Percentiles rank a stretch among this genome's conserved stretches.
These are phyloP conservation scores for Amoebophrya sp. DNA, from an alignment of 169 alveolate species.

Conservation along the genomic window DNA sequence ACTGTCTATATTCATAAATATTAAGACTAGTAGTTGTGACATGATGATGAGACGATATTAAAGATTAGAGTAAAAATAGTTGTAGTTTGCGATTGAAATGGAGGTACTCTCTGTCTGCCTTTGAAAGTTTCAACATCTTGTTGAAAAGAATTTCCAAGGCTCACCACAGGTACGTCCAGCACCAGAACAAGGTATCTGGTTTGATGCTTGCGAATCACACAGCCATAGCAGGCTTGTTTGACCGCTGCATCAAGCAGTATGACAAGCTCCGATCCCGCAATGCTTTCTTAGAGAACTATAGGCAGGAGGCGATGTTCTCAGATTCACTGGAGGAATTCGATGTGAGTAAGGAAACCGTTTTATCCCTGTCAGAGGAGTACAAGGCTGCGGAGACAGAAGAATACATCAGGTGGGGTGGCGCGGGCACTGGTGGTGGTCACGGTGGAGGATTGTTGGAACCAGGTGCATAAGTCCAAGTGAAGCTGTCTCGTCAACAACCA, in stretches of 20 bases:
- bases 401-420: neutral
- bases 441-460: neutral
- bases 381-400: slow-evolving; percentile 92
- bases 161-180: slow-evolving; percentile 82
- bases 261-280: slow-evolving; percentile 85
- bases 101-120: neutral
- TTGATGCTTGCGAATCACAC: slow-evolving; percentile 98
- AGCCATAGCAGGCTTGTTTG: slow-evolving; percentile 78
- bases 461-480: too few species aligned
- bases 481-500: too few species aligned
- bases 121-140: neutral
- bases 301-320: slow-evolving; percentile 63
- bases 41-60: neutral
- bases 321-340: slow-evolving; percentile 65
- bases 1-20: neutral
- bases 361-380: slow-evolving; percentile 89
- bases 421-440: neutral
- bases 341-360: slow-evolving; percentile 58
- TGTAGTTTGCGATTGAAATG: neutral
- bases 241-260: slow-evolving; percentile 56
- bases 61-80: neutral
- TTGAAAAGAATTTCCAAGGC: neutral
- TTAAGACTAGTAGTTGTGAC: neutral
- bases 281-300: slow-evolving; percentile 93
- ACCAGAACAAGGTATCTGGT: slow-evolving; percentile 94